Evolutionary conservation across 2,329 filamentous ascomycete species (phyloP), one percentile per base, ranked within the genome.

Genomic region (Paecilomyces variotii): DNA sequence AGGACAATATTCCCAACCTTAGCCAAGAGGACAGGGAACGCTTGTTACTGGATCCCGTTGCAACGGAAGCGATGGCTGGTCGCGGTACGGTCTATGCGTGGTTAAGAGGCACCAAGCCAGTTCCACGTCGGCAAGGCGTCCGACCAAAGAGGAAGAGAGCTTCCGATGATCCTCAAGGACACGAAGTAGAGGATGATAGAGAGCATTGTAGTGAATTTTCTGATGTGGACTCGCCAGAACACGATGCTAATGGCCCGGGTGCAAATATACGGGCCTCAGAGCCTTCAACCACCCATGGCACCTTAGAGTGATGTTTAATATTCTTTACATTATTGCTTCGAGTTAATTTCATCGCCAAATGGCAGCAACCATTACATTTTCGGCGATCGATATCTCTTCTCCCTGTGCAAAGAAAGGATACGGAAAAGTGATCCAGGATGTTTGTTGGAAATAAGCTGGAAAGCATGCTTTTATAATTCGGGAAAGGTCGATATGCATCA

Each of bases 11-110:
- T 25, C 34, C 54, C n/a, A n/a, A 56, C 10, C 34, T 56, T 7
- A 39, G 30, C n/a, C 34, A 27, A 25, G 54, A 56, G 54, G 54
- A 56, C 32, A 56, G 14, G 30, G 30, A 56, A 24, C 54, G 54
- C 11, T 27, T 56, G 28, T 14, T 56, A 14, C n/a, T 26, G 28
- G 54, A 56, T 45, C 54, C 54, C 2, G 35, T 35, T 12, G 54
- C 54, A 5, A 39, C 19, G 24, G 54, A 25, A 45, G 34, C 54
- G 19, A 35, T 56, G 54, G 30, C 54, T 10, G 54, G 54, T 24
- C 35, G 30, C 2, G 54, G 54, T 9, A 35, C 54, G 7, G 54
- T 56, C 7, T 56, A 56, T 45, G 54, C 54, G 9, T 56, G 54
- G 54, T 26, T 56, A 25, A 39, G 12, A 24, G 39, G n/a, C 11